Conservation (phyloP, 2,329 filamentous ascomycete genomes). For the Pseudovirgaria hyperparasitica region DNA sequence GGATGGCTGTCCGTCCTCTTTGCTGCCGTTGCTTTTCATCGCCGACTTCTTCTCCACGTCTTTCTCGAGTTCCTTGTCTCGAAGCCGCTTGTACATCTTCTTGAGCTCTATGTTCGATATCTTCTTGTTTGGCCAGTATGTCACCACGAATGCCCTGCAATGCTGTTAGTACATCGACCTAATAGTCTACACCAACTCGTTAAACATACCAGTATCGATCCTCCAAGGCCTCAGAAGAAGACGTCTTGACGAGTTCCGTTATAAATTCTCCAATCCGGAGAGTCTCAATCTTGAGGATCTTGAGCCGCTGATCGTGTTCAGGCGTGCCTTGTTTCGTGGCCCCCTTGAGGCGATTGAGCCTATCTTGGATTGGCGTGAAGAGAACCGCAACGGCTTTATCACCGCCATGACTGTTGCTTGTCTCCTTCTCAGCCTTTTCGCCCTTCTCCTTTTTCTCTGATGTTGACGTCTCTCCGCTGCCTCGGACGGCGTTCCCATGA, state of each 20-base stretch:
- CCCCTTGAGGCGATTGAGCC: constrained; percentile 45
- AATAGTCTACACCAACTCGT: neutral
- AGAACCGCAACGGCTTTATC: constrained; percentile 30
- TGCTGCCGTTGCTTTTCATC: constrained; percentile 9
- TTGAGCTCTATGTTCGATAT: constrained; percentile 19
- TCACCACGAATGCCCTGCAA: constrained; percentile 22
- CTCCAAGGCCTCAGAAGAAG: no score
- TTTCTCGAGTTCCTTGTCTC: constrained; percentile 18
- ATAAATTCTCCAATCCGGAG: constrained; percentile 49
- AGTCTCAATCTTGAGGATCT: constrained; percentile 48
- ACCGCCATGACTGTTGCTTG: no score
- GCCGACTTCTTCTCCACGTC: constrained; percentile 11
- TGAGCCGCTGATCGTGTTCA: constrained; percentile 48
- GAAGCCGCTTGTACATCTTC: constrained; percentile 25
- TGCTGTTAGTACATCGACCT: constrained; percentile 9
- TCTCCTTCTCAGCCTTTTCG: constrained; percentile 16
- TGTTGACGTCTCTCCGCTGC: constrained; percentile 15
- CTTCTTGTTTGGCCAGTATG: constrained; percentile 23
- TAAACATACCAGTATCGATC: constrained; percentile 38
- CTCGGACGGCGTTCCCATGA: constrained; percentile 7
- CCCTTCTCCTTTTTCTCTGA: constrained; percentile 12
- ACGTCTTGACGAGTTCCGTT: constrained; percentile 29
- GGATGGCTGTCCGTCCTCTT: constrained; percentile 4
- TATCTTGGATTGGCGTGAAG: constrained; percentile 44
- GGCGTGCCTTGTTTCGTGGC: constrained; percentile 52